Evolutionary conservation across 352 stramenopile species (phyloP), one percentile per base, ranked within the genome.

Genomic region (Pythium brassicae): DNA sequence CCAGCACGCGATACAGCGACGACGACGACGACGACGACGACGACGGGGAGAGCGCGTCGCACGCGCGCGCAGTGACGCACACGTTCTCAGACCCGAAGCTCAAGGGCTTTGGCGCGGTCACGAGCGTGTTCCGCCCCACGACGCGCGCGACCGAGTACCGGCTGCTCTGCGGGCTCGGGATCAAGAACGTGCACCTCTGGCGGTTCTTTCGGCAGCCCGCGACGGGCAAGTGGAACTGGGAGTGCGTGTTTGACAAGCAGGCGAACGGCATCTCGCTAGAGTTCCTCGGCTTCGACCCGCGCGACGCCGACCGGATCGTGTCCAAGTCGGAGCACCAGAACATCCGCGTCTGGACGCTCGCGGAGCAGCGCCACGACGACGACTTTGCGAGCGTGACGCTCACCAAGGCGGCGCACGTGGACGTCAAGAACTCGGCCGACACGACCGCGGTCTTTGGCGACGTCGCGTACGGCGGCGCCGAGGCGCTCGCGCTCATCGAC

Each of bases 131-230:
- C 10, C 67, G 65, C 2, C 65, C 78, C 25, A 66, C 53, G 7
- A 78, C 51, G 34, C 67, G 74, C 11, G 69, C 61, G 37, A 89
- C 61, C 0, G 83, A 94, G 55, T 94, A 92, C 48, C 81, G 84
- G 20, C 59, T 94, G 35, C 62, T 94, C 1, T 94, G 83, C 52
- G 85, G 85, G 3, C 74, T 94, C 6, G 85, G 85, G 25, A 94
- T 94, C 59, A 94, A 94, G 70, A 94, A 88, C 55, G 62, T 94
- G 22, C 85, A 94, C 53, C 69, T 94, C 47, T 94, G 85, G 85
- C 76, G 84, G 7, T 94, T 94, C 58, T 91, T 77, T 58, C 75
- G 75, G 40, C 64, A 78, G 19, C 57, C 69, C 1, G 55, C 17
- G 7, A 53, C 60, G 1, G 39, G 65, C 11, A 62, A 73, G 26